Base-by-base conservation (phyloP, 2,329 filamentous ascomycete genomes). In the Incumbomyces delicatus region DNA sequence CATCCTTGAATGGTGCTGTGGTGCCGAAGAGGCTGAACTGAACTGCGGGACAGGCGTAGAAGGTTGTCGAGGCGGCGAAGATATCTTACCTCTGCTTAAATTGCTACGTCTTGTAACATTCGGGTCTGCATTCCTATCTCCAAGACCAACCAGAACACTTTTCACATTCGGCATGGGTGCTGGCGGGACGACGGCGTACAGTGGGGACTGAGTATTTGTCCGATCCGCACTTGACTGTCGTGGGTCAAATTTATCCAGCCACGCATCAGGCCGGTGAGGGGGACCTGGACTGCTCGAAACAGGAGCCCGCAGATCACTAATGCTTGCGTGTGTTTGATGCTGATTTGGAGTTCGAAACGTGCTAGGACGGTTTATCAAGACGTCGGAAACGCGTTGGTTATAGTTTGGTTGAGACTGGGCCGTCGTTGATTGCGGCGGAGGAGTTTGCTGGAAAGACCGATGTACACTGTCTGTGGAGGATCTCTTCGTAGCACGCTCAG, bases 401-500 rank as follows among this genome's bases (percentile, higher is more conserved):
- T 16, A 44, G 34, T 58, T 51, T 10, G 55, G 58, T 39, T 62
- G 57, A 10, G 48, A 41, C 2, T 50, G 42, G 22, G 45, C 48
- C 13, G 46, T 48, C 2, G 48, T 42, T 14, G 29, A 10, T 18
- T 44, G 41, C 18, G 56, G 50, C 1, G 48, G 46, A 18, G 60
- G 53, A 13, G 60, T 54, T 17, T 46, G 35, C n/a, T 42, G 13
- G 10, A 46, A 40, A n/a, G 29, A 12, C 10, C 34, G 41, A 17
- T 43, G 34, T 52, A 49, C 18, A 51, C 50, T 41, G 52, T 52
- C 27, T 46, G 46, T 48, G 58, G 52, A 52, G 20, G 47, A 29
- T 44, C 53, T 46, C 34, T 50, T 54, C 1, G 44, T 40, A 13
- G 64, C 62, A 29, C 66, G 69, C 47, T 65, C 66, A 30, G 67